Evolutionary conservation across 75 land plant genomes (phyloP), one percentile per base, ranked within the genome.

Genomic region (Picea glauca): DNA sequence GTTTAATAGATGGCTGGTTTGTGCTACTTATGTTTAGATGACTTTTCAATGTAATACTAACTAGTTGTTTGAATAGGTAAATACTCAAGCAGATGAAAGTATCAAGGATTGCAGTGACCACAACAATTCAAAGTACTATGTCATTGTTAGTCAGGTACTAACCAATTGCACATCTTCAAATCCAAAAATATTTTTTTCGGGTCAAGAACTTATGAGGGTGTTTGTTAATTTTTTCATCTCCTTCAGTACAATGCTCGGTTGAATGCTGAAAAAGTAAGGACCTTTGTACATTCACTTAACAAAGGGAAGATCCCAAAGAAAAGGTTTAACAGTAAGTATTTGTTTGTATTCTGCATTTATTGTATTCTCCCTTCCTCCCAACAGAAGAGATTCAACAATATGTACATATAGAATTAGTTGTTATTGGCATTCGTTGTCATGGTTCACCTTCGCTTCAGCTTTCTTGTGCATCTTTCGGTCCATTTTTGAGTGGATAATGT

Each of bases 291-390:
- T 72, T 58, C 90, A 8, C 84, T 96, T 58, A 96, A 94, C 77
- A 79, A 94, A 60, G 93, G 93, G 76, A 91, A 91, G 79, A 88
- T 94, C 76, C 83, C 99, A 61, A 96, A 96, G 84, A 96, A 96
- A 83, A 94, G 85, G 85, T 88, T 96, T 75, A 96, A 96, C 58
- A 76, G 99, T 96, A 85, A 91, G 99, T 92, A 76, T 59, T 8
- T 76, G 11, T 12, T 68, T 43, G 56, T 13, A 70, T 70, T n/a
- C 50, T 20, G 5, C 50, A 70, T 70, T 70, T 38, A n/a, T 43
- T 43, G 14, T 46, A 70, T 20, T 50, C 56, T 12, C 56, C 56
- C 56, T 50, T 46, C 20, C 46, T 40, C 3, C 14, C 23, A 2
- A n/a, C 43, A 43, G 13, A 70, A 70, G 74, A 11, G 54, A 70